A percentile compares a stretch with the other conserved stretches of the same genome.
These are phyloP conservation scores for Silene latifolia DNA, from an alignment of 148 eudicot species.

Conservation along the genomic window DNA sequence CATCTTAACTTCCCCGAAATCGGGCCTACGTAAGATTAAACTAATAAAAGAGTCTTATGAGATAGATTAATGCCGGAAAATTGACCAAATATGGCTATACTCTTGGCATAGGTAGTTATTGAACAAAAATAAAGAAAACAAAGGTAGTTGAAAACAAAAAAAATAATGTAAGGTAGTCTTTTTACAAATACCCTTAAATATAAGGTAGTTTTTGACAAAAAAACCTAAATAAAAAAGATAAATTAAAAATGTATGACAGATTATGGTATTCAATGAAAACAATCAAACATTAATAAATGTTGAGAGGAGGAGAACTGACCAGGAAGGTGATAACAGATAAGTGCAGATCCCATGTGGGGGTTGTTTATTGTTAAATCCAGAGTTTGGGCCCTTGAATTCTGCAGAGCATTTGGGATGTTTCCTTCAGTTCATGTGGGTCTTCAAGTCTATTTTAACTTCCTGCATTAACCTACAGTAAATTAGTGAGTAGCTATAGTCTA, in stretches of 20 bases:
- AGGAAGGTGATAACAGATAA: slow-evolving; percentile 15
- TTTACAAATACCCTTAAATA: too few species aligned
- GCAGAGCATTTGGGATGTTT: slow-evolving; percentile 18
- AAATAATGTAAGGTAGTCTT: too few species aligned
- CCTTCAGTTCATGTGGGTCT: slow-evolving; percentile 12
- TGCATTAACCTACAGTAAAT: neutral
- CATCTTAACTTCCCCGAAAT: too few species aligned
- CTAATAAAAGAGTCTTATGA: too few species aligned
- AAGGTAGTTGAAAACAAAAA: too few species aligned
- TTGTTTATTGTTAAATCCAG: slow-evolving; percentile 29
- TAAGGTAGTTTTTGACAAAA: too few species aligned
- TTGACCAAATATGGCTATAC: too few species aligned
- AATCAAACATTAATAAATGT: slow-evolving; percentile 8
- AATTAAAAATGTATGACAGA: neutral
- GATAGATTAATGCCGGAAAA: too few species aligned
- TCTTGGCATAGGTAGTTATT: too few species aligned
- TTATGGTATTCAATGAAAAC: neutral
- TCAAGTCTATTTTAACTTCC: neutral
- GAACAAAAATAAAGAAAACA: too few species aligned
- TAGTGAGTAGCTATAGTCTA: neutral
- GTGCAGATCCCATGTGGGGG: slow-evolving; percentile 25
- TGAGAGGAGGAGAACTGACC: slow-evolving; percentile 6
- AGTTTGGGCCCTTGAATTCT: slow-evolving; percentile 21
- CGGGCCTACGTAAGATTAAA: too few species aligned
- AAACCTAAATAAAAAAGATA: neutral